Evolutionary conservation across 768 basidiomycete genomes (phyloP).

Genomic region (Lactifluus echinatus): DNA sequence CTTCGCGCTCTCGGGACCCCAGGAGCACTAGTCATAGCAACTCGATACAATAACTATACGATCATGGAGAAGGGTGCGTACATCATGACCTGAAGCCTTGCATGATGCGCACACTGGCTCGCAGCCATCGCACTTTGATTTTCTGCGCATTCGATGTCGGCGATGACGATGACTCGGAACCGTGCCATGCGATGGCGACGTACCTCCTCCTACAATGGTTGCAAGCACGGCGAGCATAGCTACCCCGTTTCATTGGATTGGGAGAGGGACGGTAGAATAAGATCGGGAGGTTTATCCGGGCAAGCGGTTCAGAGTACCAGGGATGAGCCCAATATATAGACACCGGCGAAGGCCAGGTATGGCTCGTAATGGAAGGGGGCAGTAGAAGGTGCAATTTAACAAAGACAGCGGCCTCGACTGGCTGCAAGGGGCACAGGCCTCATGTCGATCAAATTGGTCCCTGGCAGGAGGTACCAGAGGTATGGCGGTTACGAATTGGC

Average conservation of each 20-base stretch:
- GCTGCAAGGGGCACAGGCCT: neutral
- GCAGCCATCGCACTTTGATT: conserved; percentile 29
- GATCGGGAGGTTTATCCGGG: neutral
- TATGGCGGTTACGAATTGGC: neutral
- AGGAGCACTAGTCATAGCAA: conserved; percentile 24
- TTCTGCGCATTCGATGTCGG: conserved; percentile 19
- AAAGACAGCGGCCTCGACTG: neutral
- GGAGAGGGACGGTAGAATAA: neutral
- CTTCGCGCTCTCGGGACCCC: conserved; percentile 30
- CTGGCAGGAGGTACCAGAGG: neutral
- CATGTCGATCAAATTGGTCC: conserved; percentile 4
- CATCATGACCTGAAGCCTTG: conserved; percentile 22
- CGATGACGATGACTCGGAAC: neutral
- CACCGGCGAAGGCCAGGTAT: neutral
- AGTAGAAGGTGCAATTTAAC: neutral
- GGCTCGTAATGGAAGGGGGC: neutral
- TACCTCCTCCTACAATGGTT: conserved; percentile 28
- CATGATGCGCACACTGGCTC: conserved; percentile 28
- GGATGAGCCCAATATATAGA: neutral
- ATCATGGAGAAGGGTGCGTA: conserved; percentile 3
- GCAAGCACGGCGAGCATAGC: conserved; percentile 29
- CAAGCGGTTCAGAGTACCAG: neutral
- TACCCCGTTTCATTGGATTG: conserved; percentile 22
- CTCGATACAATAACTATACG: neutral
- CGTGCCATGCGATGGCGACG: neutral